These are phyloP conservation scores for Cystobasidium sp. DNA, from an alignment of 1,284 basidiomycete species.

Conservation along the genomic window DNA sequence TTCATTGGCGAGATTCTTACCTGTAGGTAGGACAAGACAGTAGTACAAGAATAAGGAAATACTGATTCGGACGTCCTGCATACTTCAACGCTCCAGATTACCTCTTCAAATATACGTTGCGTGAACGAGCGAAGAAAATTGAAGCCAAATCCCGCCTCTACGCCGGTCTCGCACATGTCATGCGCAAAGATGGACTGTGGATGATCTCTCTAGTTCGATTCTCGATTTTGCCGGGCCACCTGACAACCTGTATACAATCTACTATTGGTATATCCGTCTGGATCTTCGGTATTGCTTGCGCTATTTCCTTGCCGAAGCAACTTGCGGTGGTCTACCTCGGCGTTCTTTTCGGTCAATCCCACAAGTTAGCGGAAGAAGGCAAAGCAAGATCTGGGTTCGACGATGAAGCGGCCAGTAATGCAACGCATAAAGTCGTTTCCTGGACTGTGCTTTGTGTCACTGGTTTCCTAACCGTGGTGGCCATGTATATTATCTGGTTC, in stretches of 20 bases:
- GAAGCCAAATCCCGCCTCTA: conserved; percentile 57
- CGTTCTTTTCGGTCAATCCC: conserved; percentile 24
- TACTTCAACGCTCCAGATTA: no score
- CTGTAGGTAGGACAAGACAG: no score
- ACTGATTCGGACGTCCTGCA: no score
- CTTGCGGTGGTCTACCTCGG: conserved; percentile 54
- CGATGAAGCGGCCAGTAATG: not conserved
- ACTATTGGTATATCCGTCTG: conserved; percentile 48
- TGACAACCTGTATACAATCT: conserved; percentile 52
- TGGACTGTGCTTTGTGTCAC: conserved; percentile 46
- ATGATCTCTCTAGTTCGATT: conserved; percentile 55
- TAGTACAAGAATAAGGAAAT: no score
- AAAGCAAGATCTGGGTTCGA: not conserved
- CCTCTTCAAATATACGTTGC: conserved; percentile 56
- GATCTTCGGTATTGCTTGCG: conserved; percentile 55
- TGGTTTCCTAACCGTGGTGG: conserved; percentile 27
- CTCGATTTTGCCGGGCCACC: conserved; percentile 56
- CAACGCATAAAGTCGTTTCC: conserved; percentile 45
- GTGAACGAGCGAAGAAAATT: conserved; percentile 53
- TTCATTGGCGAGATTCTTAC: conserved; percentile 56
- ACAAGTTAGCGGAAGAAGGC: conserved; percentile 14
- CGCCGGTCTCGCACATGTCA: conserved; percentile 55
- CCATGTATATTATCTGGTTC: conserved; percentile 40
- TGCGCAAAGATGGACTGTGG: conserved; percentile 56
- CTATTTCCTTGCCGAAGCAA: conserved; percentile 58